Evolutionary conservation across 371 early-diverging fungal species (phyloP).

Genomic region (Fennellomyces sp.): DNA sequence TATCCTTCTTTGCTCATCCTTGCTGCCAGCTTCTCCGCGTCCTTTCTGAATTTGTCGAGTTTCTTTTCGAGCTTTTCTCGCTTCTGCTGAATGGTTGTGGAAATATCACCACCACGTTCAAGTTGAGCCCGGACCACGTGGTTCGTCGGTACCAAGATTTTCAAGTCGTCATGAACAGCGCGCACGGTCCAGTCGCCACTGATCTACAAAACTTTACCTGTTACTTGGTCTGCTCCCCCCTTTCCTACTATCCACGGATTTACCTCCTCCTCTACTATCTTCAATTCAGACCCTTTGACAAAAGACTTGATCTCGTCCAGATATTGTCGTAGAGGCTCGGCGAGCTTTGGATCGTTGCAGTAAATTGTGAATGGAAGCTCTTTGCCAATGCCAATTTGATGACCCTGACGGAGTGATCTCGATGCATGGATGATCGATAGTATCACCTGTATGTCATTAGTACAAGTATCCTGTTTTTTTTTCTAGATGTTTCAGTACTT

Average conservation of each 20-base stretch:
- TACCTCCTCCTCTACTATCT: conserved; percentile 25
- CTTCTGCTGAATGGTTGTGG: conserved; percentile 21
- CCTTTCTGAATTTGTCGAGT: conserved; percentile 31
- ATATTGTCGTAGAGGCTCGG: conserved; percentile 41
- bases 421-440: conserved; percentile 66
- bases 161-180: conserved; percentile 37
- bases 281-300: conserved; percentile 45
- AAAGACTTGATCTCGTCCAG: conserved; percentile 46
- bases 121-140: conserved; percentile 40
- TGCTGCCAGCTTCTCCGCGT: conserved; percentile 33
- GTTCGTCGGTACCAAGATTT: conserved; percentile 51
- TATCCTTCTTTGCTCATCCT: conserved; percentile 44
- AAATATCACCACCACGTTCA: conserved; percentile 31
- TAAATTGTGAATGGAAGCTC: conserved; percentile 57
- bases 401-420: conserved; percentile 64
- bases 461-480: not conserved
- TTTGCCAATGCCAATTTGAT: conserved; percentile 57
- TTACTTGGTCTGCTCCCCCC: too few relatives aligned
- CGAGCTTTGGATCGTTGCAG: conserved; percentile 32
- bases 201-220: too few relatives aligned
- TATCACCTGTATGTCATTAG: conserved; percentile 29
- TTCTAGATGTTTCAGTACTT: conserved; percentile 28
- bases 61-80: conserved; percentile 30
- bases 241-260: too few relatives aligned
- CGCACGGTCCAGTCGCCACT: conserved; percentile 28